phyloP scores from a whole-genome alignment of 2,329 filamentous ascomycete species.

The Botrytis byssoidea region DNA sequence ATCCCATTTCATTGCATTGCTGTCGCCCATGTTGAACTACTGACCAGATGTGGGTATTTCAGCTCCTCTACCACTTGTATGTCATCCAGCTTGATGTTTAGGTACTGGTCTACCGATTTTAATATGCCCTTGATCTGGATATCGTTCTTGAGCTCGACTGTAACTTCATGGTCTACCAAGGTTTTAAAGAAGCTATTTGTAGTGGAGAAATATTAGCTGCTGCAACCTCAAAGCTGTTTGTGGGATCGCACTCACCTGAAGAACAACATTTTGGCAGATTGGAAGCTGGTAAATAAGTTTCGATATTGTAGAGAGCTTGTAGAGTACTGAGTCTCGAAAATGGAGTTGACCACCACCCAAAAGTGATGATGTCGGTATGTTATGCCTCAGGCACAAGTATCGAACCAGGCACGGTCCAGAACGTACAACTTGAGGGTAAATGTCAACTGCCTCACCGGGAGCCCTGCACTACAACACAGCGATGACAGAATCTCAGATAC shows the following conservation, averaged over 20 bases:
- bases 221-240: neutral
- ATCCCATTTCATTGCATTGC: neutral
- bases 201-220: neutral
- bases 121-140: slow-evolving; percentile 93
- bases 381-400: neutral
- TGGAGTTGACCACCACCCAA: slow-evolving; percentile 3
- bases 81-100: slow-evolving; percentile 98
- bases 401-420: neutral
- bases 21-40: slow-evolving; percentile 25
- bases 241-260: slow-evolving; percentile 2
- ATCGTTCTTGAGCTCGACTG: slow-evolving; percentile 98
- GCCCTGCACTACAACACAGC: neutral
- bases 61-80: slow-evolving; percentile 89
- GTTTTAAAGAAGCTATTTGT: slow-evolving; percentile 89
- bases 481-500: no score
- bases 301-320: neutral
- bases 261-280: slow-evolving; percentile 12
- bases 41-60: slow-evolving; percentile 88
- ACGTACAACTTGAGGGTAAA: neutral
- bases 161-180: slow-evolving; percentile 94
- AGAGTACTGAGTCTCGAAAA: neutral
- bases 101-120: slow-evolving; percentile 97
- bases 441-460: neutral
- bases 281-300: neutral
- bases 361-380: slow-evolving; percentile 3